phyloP scores from a whole-genome alignment of 768 basidiomycete genomes.

The Kwoniella sp. region DNA sequence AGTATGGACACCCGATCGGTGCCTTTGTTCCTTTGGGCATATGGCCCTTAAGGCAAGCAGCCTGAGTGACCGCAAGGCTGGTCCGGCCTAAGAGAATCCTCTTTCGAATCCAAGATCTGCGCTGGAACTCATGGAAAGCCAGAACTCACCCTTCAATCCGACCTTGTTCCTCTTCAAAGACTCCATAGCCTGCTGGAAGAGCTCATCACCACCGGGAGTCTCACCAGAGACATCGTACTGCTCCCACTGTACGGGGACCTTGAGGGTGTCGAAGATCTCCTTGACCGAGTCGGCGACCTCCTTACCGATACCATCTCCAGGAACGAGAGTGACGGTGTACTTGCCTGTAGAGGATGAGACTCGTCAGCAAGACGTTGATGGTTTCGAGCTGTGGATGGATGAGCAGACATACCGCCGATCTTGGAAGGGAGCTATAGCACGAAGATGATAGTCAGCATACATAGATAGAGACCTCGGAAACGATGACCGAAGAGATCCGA shows the following conservation, averaged over 20 bases:
- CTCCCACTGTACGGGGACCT: conserved; percentile 98
- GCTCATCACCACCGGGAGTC: conserved; percentile 87
- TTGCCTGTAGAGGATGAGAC: conserved; percentile 34
- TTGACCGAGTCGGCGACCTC: conserved; percentile 99
- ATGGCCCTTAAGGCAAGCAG: not conserved
- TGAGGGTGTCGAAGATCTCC: conserved; percentile 95
- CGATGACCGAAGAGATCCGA: conserved; percentile 16
- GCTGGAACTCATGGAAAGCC: too few species aligned
- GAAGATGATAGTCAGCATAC: conserved; percentile 10
- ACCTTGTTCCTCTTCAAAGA: conserved; percentile 95
- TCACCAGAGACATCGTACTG: conserved; percentile 97
- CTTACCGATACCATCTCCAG: conserved; percentile 94
- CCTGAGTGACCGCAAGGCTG: not conserved
- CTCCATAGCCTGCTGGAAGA: conserved; percentile 98
- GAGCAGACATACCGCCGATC: conserved; percentile 48
- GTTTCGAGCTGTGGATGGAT: too few species aligned
- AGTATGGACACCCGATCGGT: too few species aligned
- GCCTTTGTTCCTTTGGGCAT: too few species aligned
- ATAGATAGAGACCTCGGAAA: not conserved
- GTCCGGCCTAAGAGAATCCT: not conserved
- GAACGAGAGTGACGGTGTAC: conserved; percentile 80
- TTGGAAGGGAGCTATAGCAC: conserved; percentile 48
- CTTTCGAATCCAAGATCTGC: too few species aligned
- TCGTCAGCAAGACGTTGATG: not conserved
- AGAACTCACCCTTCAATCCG: conserved; percentile 90